These are phyloP conservation scores for Trichoderma gracile DNA, from an alignment of 2,329 filamentous ascomycete genomes.

Conservation along the genomic window DNA sequence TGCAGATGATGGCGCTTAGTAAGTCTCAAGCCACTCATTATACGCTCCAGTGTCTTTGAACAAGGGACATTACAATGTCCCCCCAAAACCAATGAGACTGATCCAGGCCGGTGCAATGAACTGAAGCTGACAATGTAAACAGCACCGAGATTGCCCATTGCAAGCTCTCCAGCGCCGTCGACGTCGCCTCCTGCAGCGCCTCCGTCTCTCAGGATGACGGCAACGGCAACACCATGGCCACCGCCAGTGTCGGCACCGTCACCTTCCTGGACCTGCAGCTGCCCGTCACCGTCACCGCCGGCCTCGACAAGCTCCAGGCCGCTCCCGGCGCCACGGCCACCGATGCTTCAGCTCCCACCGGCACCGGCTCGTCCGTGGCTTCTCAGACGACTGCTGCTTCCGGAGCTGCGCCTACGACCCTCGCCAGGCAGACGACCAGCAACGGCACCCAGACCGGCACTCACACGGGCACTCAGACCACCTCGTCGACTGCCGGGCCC, in stretches of 20 bases:
- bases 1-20: not conserved
- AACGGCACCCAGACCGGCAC: not conserved
- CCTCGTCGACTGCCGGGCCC: constrained; percentile 26
- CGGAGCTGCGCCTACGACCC: constrained; percentile 21
- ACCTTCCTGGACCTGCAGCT: constrained; percentile 31
- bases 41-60: not conserved
- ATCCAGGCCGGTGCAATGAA: not conserved
- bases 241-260: constrained; percentile 16
- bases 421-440: constrained; percentile 13
- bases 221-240: not conserved
- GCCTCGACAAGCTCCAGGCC: constrained; percentile 39
- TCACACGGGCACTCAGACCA: constrained; percentile 14
- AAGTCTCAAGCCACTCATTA: not conserved
- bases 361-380: constrained; percentile 23
- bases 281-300: constrained; percentile 43
- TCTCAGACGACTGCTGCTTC: constrained; percentile 20
- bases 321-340: constrained; percentile 23
- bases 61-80: no score
- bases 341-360: constrained; percentile 26
- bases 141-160: constrained; percentile 32
- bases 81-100: no score
- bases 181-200: constrained; percentile 33
- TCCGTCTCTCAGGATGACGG: not conserved
- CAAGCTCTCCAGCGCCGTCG: constrained; percentile 32
- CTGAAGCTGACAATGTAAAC: not conserved